Evolutionary conservation across 169 alveolate genomes (phyloP).

Genomic region (Plasmodium knowlesi): DNA sequence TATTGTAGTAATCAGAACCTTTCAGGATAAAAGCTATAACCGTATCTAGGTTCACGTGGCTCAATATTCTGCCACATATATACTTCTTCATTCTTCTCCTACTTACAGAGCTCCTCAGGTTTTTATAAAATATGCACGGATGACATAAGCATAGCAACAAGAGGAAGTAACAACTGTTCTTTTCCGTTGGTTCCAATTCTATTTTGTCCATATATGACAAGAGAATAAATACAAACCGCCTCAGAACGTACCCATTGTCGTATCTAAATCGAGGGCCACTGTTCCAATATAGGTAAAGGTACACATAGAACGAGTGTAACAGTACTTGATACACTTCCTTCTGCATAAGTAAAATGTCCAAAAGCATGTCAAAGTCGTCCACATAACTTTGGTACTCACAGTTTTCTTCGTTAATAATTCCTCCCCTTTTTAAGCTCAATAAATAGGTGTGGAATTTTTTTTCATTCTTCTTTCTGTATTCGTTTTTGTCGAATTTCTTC

Average conservation of each 20-base stretch:
- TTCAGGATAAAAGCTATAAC: slow-evolving; percentile 32
- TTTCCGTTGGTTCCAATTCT: background rate
- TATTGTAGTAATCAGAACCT: slow-evolving; percentile 45
- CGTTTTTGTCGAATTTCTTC: slow-evolving; percentile 20
- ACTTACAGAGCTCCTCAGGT: slow-evolving; percentile 12
- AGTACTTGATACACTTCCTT: slow-evolving; percentile 50
- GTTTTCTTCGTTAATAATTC: slow-evolving; percentile 7
- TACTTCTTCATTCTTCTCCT: slow-evolving; percentile 46
- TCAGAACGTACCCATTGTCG: slow-evolving; percentile 28
- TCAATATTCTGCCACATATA: background rate
- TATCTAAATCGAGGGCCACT: background rate
- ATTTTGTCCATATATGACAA: slow-evolving; percentile 34
- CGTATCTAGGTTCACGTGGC: slow-evolving; percentile 15
- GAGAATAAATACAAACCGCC: slow-evolving; percentile 1
- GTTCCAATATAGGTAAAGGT: slow-evolving; percentile 40
- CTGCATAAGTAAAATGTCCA: slow-evolving; percentile 30
- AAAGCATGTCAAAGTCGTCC: slow-evolving; percentile 24
- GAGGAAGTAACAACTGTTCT: slow-evolving; percentile 16
- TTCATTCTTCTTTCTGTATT: slow-evolving; percentile 4
- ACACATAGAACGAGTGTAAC: slow-evolving; percentile 22
- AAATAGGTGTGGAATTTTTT: slow-evolving; percentile 10
- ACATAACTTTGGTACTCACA: slow-evolving; percentile 56
- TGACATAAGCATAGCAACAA: slow-evolving; percentile 54
- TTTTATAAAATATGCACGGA: slow-evolving; percentile 31
- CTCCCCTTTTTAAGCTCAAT: slow-evolving; percentile 51